Evolutionary conservation across 2,329 filamentous ascomycete genomes (phyloP), one percentile per base, ranked within the genome.

Genomic region (Aspergillus hiratsukae): DNA sequence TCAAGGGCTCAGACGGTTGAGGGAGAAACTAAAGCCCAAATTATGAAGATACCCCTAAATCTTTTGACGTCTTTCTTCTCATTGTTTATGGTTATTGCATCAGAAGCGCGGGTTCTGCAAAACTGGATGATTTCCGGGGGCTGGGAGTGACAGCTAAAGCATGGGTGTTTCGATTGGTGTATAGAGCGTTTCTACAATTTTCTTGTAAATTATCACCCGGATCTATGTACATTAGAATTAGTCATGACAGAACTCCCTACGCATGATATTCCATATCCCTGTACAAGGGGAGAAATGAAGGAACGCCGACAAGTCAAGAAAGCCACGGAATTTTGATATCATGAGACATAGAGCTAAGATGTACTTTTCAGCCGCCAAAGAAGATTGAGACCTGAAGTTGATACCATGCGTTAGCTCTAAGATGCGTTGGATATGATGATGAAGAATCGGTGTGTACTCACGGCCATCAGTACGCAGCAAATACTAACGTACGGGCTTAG

Each of bases 401-500:
- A 49, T 25, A 37, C 25, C 8, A 23, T 31, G 25, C 21, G 28
- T 57, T 37, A 58, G 41, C 11, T 31, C 28, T 8, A 49, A n/a
- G 51, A 4, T 10, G 23, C 40, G 40, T 40, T n/a, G 5, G 9
- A 46, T 23, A 19, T 19, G 17, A 19, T 23, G n/a, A 6, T 25
- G n/a, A 11, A 2, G 31, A 49, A 14, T 23, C 14, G 28, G 23
- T 23, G 45, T 31, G 43, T 53, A 78, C 83, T 76, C 73, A 97
- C 94, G 63, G 94, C 94, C 92, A 99, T 97, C 66, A 91, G 76
- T 31, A 97, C 81, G 73, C 93, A 97, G 73, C 91, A 95, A 72
- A 97, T 80, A 78, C 91, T 95, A 67, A 99, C 90, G 74, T 97
- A 97, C 45, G 94, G 94, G 72, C 91, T 97, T 64, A 99, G 74